These are phyloP conservation scores for Pulicaria dysenterica DNA, from an alignment of 129 eudicot species.

Conservation along the genomic window DNA sequence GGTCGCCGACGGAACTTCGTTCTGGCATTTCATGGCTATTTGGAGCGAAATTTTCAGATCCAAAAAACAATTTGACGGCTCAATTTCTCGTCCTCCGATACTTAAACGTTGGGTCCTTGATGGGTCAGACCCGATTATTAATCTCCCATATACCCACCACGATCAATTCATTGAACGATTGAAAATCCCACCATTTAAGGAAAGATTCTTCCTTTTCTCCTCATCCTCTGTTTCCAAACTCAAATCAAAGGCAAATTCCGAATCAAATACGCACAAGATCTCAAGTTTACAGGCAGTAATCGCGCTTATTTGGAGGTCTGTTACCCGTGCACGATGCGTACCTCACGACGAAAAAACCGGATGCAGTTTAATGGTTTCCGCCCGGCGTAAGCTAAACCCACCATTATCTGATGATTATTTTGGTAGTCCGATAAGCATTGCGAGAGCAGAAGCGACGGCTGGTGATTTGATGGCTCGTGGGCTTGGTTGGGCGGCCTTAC, in stretches of 20 bases:
- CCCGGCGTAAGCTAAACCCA: slow-evolving; percentile 37
- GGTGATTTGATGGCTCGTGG: slow-evolving; percentile 35
- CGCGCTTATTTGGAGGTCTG: slow-evolving; percentile 53
- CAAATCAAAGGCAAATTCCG: slow-evolving; percentile 52
- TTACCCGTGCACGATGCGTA: slow-evolving; percentile 31
- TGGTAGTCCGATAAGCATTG: slow-evolving; percentile 30
- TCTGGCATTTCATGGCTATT: slow-evolving; percentile 32
- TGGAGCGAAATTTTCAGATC: slow-evolving; percentile 30
- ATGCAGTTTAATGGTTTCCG: slow-evolving; percentile 20
- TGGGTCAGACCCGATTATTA: not conserved
- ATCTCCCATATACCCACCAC: slow-evolving; percentile 23
- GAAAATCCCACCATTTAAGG: not conserved
- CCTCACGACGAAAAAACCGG: slow-evolving; percentile 19
- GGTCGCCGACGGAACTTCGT: slow-evolving; percentile 30
- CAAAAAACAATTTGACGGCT: not conserved
- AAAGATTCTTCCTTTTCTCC: slow-evolving; percentile 45
- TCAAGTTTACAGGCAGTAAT: slow-evolving; percentile 52
- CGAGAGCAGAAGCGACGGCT: not conserved
- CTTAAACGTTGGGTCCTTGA: slow-evolving; percentile 31
- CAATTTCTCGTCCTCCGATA: slow-evolving; percentile 27
- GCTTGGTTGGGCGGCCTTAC: slow-evolving; percentile 49
- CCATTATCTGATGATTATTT: slow-evolving; percentile 45
- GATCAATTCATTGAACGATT: slow-evolving; percentile 4
- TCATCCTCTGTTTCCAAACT: slow-evolving; percentile 27
- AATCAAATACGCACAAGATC: slow-evolving; percentile 30